Evolutionary conservation across 331 rosid genomes (phyloP), one percentile per base, ranked within the genome.

Genomic region (Dryas integrifolia): DNA sequence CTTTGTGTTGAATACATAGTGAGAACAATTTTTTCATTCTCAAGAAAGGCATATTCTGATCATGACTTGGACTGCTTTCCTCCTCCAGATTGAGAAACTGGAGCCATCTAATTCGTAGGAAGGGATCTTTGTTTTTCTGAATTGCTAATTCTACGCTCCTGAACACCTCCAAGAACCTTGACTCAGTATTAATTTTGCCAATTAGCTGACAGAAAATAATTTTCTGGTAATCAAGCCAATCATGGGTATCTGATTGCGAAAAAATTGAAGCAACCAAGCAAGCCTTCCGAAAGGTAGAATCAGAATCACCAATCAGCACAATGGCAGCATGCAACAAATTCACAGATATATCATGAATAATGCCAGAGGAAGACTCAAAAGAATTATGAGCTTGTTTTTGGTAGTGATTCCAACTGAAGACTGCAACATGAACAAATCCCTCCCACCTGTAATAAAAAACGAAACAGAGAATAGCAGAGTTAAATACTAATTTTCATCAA

Each of bases 381-480:
- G 56, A 77, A 65, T 41, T 52, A 65, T 77, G 62, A 26, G 72
- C 72, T 53, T 71, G 76, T 50, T 76, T 82, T 73, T 64, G 72
- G 76, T 79, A 76, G 72, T 78, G 76, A 65, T 69, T 81, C 98
- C 98, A 92, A 83, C 81, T 51, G 62, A 64, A 83, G 75, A 92
- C 85, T 48, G 96, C 89, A 77, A 81, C 81, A 68, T 87, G 96
- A 63, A 81, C 81, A 74, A 88, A 81, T 79, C 96, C 98, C 75
- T 87, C 96, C 98, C 98, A 92, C 86, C 98, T 92, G 87, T 72
- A 70, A 50, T 49, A 38, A 40, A 79, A 67, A 75, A 77, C n/a
- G 70, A 46, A 55, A 62, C 24, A 51, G 41, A 71, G 58, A 35
- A 9, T 43, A 0, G 41, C 41, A 70, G 43, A 10, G 67, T 35